Percentiles rank a stretch among this genome's conserved stretches.
phyloP scores from a whole-genome alignment of 192 early-diverging fungal genomes.

The Funneliformis geosporum region DNA sequence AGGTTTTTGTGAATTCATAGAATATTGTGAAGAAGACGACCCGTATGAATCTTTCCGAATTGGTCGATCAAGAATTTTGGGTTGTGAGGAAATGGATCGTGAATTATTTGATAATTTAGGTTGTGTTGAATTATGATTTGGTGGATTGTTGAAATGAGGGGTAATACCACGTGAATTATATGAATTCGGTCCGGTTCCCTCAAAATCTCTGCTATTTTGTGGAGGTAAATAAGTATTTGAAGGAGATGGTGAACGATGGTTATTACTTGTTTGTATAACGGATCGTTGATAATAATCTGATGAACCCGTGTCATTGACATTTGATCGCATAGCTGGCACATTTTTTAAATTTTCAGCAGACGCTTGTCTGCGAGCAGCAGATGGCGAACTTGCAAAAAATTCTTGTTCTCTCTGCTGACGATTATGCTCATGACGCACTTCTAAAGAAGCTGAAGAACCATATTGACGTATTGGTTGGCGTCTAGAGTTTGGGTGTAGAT shows the following conservation, averaged over 20 bases:
- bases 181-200: too few species aligned
- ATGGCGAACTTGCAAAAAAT: conserved; percentile 10
- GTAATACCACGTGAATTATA: too few species aligned
- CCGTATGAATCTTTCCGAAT: background rate
- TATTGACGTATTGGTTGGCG: background rate
- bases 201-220: too few species aligned
- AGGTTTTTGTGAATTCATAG: conserved; percentile 4
- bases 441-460: conserved; percentile 2
- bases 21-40: background rate
- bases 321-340: background rate
- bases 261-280: background rate
- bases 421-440: background rate
- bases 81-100: too few species aligned
- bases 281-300: too few species aligned
- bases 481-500: background rate
- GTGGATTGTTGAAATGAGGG: background rate
- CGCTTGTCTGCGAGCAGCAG: background rate
- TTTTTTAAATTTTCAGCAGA: background rate
- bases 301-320: too few species aligned
- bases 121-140: background rate
- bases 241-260: background rate
- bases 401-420: conserved; percentile 13
- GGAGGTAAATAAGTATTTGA: too few species aligned
- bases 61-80: background rate
- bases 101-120: background rate